Evolutionary conservation across 108 stramenopile genomes (phyloP).

Genomic region (Schizochytrium sp.): DNA sequence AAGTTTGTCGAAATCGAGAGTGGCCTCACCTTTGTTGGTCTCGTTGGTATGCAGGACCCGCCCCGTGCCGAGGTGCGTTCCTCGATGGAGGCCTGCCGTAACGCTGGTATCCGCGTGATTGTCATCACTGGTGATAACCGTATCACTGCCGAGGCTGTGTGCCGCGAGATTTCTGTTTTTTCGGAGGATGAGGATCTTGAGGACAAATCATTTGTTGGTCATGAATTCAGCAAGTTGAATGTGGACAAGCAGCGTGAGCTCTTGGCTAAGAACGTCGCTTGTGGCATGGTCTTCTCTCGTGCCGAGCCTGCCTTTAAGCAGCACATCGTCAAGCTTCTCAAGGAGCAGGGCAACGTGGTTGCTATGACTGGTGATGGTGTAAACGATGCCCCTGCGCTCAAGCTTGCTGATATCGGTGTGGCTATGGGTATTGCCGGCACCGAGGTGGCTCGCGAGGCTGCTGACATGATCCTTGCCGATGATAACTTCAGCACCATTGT

Average conservation of each 20-base stretch:
- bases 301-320: conserved; percentile 86
- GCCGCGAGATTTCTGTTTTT: conserved; percentile 36
- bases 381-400: conserved; percentile 78
- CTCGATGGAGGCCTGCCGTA: conserved; percentile 85
- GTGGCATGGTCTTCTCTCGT: conserved; percentile 88
- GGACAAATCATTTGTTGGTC: conserved; percentile 3
- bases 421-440: conserved; percentile 79
- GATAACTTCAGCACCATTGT: conserved; percentile 78
- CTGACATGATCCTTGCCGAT: conserved; percentile 71
- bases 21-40: conserved; percentile 90
- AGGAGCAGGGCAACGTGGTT: conserved; percentile 62
- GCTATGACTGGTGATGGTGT: conserved; percentile 73
- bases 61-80: conserved; percentile 96
- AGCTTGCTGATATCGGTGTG: conserved; percentile 78
- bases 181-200: conserved; percentile 34
- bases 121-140: conserved; percentile 75
- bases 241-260: conserved; percentile 63
- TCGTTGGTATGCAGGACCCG: conserved; percentile 97
- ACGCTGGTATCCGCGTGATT: conserved; percentile 94
- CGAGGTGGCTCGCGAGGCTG: conserved; percentile 77
- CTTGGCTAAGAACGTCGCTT: conserved; percentile 75
- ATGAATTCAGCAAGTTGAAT: not conserved
- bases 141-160: conserved; percentile 63
- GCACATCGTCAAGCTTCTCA: conserved; percentile 70
- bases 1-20: conserved; percentile 31